phyloP scores from a whole-genome alignment of 768 basidiomycete genomes.

The Suillus spraguei region DNA sequence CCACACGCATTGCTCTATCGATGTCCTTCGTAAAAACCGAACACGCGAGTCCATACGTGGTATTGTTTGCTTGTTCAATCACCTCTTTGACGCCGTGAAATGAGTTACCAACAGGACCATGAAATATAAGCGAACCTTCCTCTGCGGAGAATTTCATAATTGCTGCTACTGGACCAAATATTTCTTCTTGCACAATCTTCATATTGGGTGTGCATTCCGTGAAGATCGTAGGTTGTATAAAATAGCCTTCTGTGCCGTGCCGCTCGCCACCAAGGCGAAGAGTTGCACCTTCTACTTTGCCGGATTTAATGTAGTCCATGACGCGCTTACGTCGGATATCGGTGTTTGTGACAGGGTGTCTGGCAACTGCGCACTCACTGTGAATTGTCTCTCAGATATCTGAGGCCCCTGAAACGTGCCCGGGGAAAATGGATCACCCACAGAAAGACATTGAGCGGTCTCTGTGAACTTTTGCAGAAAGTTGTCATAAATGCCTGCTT shows the following conservation, averaged over 20 bases:
- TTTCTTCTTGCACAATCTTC: slow-evolving; percentile 77
- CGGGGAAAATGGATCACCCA: slow-evolving; percentile 73
- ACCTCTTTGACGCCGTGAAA: slow-evolving; percentile 41
- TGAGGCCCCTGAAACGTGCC: slow-evolving; percentile 76
- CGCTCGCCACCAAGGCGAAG: slow-evolving; percentile 64
- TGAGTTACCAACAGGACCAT: not conserved
- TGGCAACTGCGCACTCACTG: slow-evolving; percentile 45
- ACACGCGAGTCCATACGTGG: slow-evolving; percentile 83
- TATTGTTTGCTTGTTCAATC: slow-evolving; percentile 80
- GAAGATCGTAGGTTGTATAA: slow-evolving; percentile 77
- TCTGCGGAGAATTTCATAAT: slow-evolving; percentile 76
- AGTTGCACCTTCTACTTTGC: slow-evolving; percentile 72
- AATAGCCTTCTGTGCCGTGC: slow-evolving; percentile 64
- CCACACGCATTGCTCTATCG: slow-evolving; percentile 69
- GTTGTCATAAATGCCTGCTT: slow-evolving; percentile 76
- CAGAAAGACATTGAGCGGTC: slow-evolving; percentile 53
- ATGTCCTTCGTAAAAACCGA: slow-evolving; percentile 85
- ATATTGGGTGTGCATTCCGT: slow-evolving; percentile 65
- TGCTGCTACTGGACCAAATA: slow-evolving; percentile 81
- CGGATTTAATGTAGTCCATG: slow-evolving; percentile 76
- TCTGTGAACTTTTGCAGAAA: slow-evolving; percentile 65
- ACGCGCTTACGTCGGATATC: slow-evolving; percentile 84
- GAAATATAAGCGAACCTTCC: slow-evolving; percentile 27
- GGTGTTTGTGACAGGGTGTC: slow-evolving; percentile 56
- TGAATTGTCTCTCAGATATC: slow-evolving; percentile 73